A percentile compares a stretch with the other conserved stretches of the same genome.
phyloP scores from a whole-genome alignment of 129 eudicot species.

The Tagetes patula region DNA sequence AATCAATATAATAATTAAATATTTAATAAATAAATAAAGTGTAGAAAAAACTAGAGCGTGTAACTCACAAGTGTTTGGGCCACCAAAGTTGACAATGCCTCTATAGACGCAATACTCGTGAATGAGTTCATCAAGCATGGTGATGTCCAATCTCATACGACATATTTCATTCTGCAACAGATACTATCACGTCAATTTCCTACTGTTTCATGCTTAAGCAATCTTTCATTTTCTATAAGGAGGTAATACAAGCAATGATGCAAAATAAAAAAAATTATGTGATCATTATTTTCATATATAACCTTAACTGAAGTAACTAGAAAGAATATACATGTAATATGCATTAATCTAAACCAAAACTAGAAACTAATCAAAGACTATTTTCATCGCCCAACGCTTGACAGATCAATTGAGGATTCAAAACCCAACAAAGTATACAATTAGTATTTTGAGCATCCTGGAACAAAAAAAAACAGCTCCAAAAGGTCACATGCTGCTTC shows the following conservation, averaged over 20 bases:
- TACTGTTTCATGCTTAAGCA: neutral
- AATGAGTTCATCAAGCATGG: slow-evolving; percentile 83
- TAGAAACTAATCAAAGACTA: neutral
- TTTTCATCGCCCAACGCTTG: slow-evolving; percentile 10
- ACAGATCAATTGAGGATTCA: neutral
- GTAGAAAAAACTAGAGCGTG: neutral
- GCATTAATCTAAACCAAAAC: neutral
- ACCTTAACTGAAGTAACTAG: neutral
- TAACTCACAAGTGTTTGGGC: slow-evolving; percentile 33
- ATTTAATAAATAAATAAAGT: neutral
- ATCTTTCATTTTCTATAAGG: slow-evolving; percentile 8
- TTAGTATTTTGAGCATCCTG: slow-evolving; percentile 16
- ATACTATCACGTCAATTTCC: slow-evolving; percentile 18
- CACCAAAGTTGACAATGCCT: slow-evolving; percentile 72
- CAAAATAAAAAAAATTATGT: neutral
- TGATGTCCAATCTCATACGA: slow-evolving; percentile 75
- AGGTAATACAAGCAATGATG: slow-evolving; percentile 9
- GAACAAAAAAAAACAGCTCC: neutral
- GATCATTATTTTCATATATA: neutral
- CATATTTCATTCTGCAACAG: slow-evolving; percentile 82
- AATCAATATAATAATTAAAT: slow-evolving; percentile 7
- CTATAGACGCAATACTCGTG: slow-evolving; percentile 92
- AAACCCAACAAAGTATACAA: slow-evolving; percentile 1
- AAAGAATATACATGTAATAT: neutral
- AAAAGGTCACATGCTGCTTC: neutral